Conservation (phyloP, 805 yeast species). For the Zygotorulaspora florentina region DNA sequence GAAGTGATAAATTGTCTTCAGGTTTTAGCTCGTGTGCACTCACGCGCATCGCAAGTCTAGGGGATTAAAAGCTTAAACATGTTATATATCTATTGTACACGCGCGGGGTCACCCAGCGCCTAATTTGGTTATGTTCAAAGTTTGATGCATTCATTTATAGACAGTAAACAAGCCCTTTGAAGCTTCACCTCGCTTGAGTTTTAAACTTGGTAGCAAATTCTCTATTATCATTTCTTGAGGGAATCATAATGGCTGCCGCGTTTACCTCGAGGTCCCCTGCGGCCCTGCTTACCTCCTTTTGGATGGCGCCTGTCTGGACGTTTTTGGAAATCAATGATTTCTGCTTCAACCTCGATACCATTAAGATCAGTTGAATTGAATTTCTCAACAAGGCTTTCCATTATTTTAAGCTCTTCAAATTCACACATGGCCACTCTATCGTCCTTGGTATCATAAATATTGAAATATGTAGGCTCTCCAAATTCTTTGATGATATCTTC, state of each 20-base stretch:
- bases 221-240: slow-evolving; percentile 2
- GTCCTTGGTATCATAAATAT: slow-evolving; percentile 28
- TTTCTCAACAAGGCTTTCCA: slow-evolving; percentile 24
- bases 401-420: slow-evolving; percentile 16
- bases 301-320: slow-evolving; percentile 8
- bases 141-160: too few relatives aligned
- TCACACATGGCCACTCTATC: slow-evolving; percentile 31
- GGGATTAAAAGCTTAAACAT: too few relatives aligned
- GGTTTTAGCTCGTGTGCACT: too few relatives aligned
- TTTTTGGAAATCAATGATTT: slow-evolving; percentile 21
- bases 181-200: neutral
- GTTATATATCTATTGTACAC: too few relatives aligned
- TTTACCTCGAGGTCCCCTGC: slow-evolving; percentile 6
- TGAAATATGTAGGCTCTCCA: slow-evolving; percentile 20
- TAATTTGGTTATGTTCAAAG: too few relatives aligned
- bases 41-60: too few relatives aligned
- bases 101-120: too few relatives aligned
- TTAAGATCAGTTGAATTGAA: slow-evolving; percentile 25
- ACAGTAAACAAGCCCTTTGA: too few relatives aligned
- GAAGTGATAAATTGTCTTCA: too few relatives aligned
- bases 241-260: slow-evolving; percentile 17
- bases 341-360: slow-evolving; percentile 19
- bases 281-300: slow-evolving; percentile 3
- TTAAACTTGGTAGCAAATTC: neutral
- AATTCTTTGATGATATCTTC: slow-evolving; percentile 34